phyloP scores from a whole-genome alignment of 2,329 filamentous ascomycete genomes.

The Epichloe bromicola region DNA sequence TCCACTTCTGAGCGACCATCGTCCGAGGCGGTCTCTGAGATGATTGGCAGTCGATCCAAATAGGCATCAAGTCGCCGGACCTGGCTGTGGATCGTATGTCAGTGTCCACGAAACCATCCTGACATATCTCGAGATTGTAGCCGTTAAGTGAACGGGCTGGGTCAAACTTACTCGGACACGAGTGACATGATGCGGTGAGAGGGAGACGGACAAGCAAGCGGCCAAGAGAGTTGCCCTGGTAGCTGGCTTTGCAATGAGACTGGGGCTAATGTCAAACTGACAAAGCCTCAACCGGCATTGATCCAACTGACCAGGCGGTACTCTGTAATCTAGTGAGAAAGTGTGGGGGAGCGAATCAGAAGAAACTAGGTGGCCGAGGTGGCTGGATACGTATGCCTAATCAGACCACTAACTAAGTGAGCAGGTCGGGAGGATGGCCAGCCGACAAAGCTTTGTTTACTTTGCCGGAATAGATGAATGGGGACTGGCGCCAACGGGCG shows the following conservation, averaged over 20 bases:
- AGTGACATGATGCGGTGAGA: conserved; percentile 27
- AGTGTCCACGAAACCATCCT: conserved; percentile 5
- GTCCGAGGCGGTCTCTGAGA: conserved; percentile 27
- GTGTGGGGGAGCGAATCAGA: conserved; percentile 4
- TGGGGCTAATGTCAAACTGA: conserved; percentile 4
- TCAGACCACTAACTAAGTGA: conserved; percentile 11
- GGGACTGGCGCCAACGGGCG: background rate
- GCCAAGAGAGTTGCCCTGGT: background rate
- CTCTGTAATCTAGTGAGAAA: conserved; percentile 3
- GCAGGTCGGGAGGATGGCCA: conserved; percentile 7
- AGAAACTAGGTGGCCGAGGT: conserved; percentile 1
- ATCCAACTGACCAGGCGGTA: conserved; percentile 2
- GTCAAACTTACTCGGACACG: conserved; percentile 31
- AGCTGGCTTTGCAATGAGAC: conserved; percentile 4
- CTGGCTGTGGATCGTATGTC: conserved; percentile 29
- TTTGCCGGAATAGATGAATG: background rate
- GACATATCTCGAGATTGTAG: background rate
- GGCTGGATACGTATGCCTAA: conserved; percentile 4
- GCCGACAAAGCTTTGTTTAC: conserved; percentile 5
- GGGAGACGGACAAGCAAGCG: background rate
- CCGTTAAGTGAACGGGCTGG: background rate
- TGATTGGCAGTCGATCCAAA: conserved; percentile 44
- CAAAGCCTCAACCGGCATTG: conserved; percentile 8
- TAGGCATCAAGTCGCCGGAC: conserved; percentile 51
- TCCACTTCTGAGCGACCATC: conserved; percentile 26